Percentiles rank a stretch among this genome's conserved stretches.
These are phyloP conservation scores for Pseudozyma tsukubaensis DNA, from an alignment of 1,284 basidiomycete genomes.

Conservation along the genomic window DNA sequence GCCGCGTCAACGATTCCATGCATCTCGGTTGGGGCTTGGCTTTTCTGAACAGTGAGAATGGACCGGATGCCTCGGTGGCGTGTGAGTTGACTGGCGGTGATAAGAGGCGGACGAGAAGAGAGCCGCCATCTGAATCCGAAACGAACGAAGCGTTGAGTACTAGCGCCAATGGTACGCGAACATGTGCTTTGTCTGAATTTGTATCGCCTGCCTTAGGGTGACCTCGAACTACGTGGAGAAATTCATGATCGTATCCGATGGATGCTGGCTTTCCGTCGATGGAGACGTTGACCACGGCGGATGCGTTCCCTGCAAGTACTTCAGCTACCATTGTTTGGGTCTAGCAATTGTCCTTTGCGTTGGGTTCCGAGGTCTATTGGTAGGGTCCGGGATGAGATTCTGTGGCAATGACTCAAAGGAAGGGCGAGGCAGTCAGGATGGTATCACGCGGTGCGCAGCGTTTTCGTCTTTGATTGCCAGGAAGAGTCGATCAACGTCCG, in stretches of 20 bases:
- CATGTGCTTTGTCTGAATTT: slow-evolving; percentile 31
- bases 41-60: slow-evolving; percentile 47
- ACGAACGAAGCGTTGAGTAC: slow-evolving; percentile 61
- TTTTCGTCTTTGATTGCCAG: too few relatives aligned
- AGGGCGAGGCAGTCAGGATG: too few relatives aligned
- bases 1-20: slow-evolving; percentile 31
- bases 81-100: slow-evolving; percentile 45
- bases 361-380: too few relatives aligned
- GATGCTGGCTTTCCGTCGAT: slow-evolving; percentile 59
- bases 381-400: too few relatives aligned
- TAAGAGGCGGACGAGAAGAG: slow-evolving; percentile 57
- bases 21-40: slow-evolving; percentile 20
- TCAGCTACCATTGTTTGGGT: slow-evolving; percentile 11
- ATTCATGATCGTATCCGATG: slow-evolving; percentile 52
- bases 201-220: slow-evolving; percentile 15
- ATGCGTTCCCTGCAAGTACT: background rate
- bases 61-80: slow-evolving; percentile 2
- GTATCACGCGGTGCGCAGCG: too few relatives aligned
- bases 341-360: background rate
- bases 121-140: slow-evolving; percentile 61
- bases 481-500: too few relatives aligned
- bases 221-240: slow-evolving; percentile 52
- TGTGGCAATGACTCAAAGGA: too few relatives aligned
- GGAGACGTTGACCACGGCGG: slow-evolving; percentile 41
- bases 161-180: slow-evolving; percentile 50